phyloP scores from a whole-genome alignment of 2,329 filamentous ascomycete species.

The Trichoderma sp. region DNA sequence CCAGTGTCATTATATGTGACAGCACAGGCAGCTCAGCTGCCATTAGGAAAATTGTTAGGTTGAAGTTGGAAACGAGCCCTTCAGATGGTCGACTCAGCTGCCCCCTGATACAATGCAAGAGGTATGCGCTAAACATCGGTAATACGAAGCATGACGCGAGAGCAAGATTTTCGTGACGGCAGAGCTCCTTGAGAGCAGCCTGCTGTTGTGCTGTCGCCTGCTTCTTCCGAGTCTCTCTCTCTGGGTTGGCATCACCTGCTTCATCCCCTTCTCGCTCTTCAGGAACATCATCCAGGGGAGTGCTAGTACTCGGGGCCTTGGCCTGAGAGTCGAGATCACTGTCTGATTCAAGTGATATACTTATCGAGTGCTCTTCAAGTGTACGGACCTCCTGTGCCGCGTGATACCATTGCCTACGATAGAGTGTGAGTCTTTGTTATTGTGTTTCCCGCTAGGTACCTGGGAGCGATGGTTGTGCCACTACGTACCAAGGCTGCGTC shows the following conservation, averaged over 20 bases:
- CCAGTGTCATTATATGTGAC: slow-evolving; percentile 75
- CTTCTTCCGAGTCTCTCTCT: not conserved
- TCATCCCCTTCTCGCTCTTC: slow-evolving; percentile 39
- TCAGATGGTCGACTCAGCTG: slow-evolving; percentile 82
- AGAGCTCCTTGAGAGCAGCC: slow-evolving; percentile 60
- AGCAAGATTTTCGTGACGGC: slow-evolving; percentile 70
- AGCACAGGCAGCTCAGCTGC: slow-evolving; percentile 82
- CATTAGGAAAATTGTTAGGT: slow-evolving; percentile 84
- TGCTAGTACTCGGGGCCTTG: slow-evolving; percentile 22
- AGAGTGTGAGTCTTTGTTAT: not conserved
- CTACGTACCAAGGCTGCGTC: slow-evolving; percentile 74
- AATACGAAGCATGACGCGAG: slow-evolving; percentile 75
- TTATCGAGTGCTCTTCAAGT: slow-evolving; percentile 44
- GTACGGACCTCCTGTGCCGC: slow-evolving; percentile 63
- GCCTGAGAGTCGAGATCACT: slow-evolving; percentile 36
- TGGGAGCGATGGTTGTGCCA: not conserved
- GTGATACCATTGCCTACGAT: slow-evolving; percentile 68
- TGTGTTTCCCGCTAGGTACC: not conserved
- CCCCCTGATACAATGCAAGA: slow-evolving; percentile 75
- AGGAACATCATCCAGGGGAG: slow-evolving; percentile 42
- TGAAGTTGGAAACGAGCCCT: slow-evolving; percentile 86
- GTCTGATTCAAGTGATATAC: slow-evolving; percentile 44
- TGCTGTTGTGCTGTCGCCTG: slow-evolving; percentile 28
- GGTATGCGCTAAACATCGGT: slow-evolving; percentile 74
- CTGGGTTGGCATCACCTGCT: slow-evolving; percentile 18